Percentiles rank a stretch among this genome's conserved stretches.
Conservation (phyloP, 2,329 filamentous ascomycete species). For the Byssoonygena ceratinophila region DNA sequence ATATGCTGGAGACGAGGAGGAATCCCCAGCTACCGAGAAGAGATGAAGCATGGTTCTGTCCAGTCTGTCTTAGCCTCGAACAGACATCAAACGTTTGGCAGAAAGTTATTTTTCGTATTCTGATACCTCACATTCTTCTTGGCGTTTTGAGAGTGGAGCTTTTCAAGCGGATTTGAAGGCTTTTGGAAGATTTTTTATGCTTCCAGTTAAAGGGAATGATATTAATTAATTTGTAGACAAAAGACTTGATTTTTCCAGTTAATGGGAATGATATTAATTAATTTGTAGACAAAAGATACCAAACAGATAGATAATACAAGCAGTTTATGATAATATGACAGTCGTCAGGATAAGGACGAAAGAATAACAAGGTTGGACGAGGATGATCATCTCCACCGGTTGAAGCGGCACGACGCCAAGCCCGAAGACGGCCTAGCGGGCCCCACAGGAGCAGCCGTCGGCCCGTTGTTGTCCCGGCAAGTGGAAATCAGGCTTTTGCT, state of each 20-base stretch:
- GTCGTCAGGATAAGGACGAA: not conserved
- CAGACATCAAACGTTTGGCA: not conserved
- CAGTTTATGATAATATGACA: no score
- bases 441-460: not conserved
- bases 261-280: no score
- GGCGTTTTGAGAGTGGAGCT: not conserved
- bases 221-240: no score
- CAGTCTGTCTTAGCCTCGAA: not conserved
- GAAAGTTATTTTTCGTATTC: not conserved
- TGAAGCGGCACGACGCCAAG: not conserved
- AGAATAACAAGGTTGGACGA: no score
- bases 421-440: not conserved
- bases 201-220: no score
- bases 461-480: constrained; percentile 4
- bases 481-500: not conserved
- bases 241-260: no score
- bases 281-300: no score
- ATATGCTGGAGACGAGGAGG: constrained; percentile 50
- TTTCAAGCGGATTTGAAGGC: not conserved
- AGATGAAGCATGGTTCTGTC: not conserved
- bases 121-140: not conserved
- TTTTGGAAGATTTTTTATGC: not conserved
- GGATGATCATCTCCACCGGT: not conserved
- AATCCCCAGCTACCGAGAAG: constrained; percentile 11
- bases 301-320: no score